A percentile compares a stretch with the other conserved stretches of the same genome.
Evolutionary conservation across 768 basidiomycete genomes (phyloP).

Genomic region (Lentinula boryana): DNA sequence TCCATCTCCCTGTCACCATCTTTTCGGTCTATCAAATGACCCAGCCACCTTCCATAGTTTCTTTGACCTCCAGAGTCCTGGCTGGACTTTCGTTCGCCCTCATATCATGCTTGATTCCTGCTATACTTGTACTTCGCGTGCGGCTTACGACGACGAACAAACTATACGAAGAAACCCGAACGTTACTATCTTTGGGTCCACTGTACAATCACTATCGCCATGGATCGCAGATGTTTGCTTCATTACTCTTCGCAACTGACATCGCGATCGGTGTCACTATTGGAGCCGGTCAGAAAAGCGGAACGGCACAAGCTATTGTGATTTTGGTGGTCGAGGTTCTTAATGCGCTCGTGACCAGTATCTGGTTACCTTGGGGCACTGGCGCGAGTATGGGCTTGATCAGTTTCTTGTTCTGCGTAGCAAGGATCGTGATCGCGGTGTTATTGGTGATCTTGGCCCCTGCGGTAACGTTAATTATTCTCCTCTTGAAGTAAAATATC

Average conservation of each 20-base stretch:
- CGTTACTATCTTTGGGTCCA: slow-evolving; percentile 83
- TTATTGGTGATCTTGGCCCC: slow-evolving; percentile 87
- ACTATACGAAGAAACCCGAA: slow-evolving; percentile 91
- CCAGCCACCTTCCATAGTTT: slow-evolving; percentile 41
- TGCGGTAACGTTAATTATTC: slow-evolving; percentile 41
- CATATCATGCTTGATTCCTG: slow-evolving; percentile 75
- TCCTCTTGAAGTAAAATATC: not conserved
- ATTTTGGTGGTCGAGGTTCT: slow-evolving; percentile 86
- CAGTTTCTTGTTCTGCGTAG: slow-evolving; percentile 89
- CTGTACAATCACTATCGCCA: slow-evolving; percentile 94
- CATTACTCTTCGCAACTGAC: slow-evolving; percentile 75
- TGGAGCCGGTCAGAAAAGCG: slow-evolving; percentile 85
- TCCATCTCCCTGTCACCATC: slow-evolving; percentile 91
- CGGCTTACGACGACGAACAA: slow-evolving; percentile 79
- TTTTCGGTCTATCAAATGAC: slow-evolving; percentile 89
- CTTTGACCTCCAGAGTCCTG: slow-evolving; percentile 62
- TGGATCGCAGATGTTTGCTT: slow-evolving; percentile 85
- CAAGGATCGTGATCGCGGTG: slow-evolving; percentile 85
- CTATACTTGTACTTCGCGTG: slow-evolving; percentile 71
- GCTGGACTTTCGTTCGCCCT: slow-evolving; percentile 77
- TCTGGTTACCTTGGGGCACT: slow-evolving; percentile 96
- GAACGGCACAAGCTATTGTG: slow-evolving; percentile 87
- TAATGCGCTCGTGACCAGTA: slow-evolving; percentile 81
- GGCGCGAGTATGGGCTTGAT: slow-evolving; percentile 96
- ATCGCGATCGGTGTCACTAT: slow-evolving; percentile 78